These are phyloP conservation scores for Rhynchospora pubera DNA, from an alignment of 176 grass and related monocot species.

Conservation along the genomic window DNA sequence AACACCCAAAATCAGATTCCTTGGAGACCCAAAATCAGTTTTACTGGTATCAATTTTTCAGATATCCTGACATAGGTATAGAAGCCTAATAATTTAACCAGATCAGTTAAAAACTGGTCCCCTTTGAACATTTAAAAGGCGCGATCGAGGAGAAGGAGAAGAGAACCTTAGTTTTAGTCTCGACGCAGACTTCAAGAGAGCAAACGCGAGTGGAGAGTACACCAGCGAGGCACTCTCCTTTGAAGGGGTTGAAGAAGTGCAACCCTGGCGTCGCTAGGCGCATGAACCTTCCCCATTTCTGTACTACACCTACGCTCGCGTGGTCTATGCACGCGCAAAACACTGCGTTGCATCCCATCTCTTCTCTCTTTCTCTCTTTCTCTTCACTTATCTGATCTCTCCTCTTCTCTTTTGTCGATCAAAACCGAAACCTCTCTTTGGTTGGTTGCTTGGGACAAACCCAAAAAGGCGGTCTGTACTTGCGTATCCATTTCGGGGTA, in stretches of 20 bases:
- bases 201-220: conserved; percentile 80
- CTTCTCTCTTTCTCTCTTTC: background rate
- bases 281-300: conserved; percentile 88
- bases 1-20: background rate
- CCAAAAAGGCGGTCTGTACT: background rate
- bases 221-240: conserved; percentile 75
- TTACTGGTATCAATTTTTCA: no score
- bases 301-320: conserved; percentile 79
- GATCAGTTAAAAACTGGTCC: background rate
- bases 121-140: background rate
- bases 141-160: no score
- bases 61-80: no score
- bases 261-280: conserved; percentile 70
- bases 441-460: background rate
- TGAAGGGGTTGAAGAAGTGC: conserved; percentile 86
- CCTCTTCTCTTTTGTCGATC: background rate
- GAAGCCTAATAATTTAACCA: background rate
- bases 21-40: no score
- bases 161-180: conserved; percentile 94
- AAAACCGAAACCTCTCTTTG: background rate
- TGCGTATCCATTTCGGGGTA: background rate
- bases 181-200: conserved; percentile 82
- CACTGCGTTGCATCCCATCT: conserved; percentile 31
- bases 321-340: conserved; percentile 92
- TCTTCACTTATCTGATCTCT: background rate